phyloP scores from a whole-genome alignment of 2,329 filamentous ascomycete genomes.

The Hypoxylon sp. region DNA sequence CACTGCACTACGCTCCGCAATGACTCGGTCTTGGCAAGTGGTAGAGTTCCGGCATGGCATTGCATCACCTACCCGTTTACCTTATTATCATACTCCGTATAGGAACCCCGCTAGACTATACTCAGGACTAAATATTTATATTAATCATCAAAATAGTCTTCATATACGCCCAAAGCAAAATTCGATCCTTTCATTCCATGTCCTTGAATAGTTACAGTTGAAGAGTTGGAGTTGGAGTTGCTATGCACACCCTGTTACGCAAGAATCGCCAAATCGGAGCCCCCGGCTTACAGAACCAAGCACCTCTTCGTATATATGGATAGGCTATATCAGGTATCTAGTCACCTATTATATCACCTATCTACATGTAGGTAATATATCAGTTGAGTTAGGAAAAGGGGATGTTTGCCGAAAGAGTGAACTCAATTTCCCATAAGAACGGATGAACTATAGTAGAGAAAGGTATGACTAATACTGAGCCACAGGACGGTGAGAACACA shows the following conservation, averaged over 20 bases:
- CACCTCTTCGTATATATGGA: background rate
- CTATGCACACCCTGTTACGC: background rate
- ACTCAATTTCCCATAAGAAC: too few species aligned
- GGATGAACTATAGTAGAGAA: too few species aligned
- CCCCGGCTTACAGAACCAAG: background rate
- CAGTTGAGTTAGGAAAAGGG: background rate
- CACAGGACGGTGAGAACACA: too few species aligned
- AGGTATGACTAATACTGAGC: too few species aligned
- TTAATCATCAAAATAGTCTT: background rate
- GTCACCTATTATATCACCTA: background rate
- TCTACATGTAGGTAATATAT: background rate
- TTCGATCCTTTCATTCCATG: background rate
- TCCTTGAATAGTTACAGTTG: background rate
- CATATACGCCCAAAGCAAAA: background rate
- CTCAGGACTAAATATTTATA: background rate
- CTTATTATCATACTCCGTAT: background rate
- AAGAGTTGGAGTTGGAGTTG: background rate
- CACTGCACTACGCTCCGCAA: background rate
- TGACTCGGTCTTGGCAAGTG: background rate
- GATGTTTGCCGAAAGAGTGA: background rate
- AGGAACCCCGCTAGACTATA: too few species aligned
- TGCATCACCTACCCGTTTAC: background rate
- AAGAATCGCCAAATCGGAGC: background rate
- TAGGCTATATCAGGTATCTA: background rate
- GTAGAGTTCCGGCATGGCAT: background rate